phyloP scores from a whole-genome alignment of 257 asterid genomes.

The Cordia subcordata region DNA sequence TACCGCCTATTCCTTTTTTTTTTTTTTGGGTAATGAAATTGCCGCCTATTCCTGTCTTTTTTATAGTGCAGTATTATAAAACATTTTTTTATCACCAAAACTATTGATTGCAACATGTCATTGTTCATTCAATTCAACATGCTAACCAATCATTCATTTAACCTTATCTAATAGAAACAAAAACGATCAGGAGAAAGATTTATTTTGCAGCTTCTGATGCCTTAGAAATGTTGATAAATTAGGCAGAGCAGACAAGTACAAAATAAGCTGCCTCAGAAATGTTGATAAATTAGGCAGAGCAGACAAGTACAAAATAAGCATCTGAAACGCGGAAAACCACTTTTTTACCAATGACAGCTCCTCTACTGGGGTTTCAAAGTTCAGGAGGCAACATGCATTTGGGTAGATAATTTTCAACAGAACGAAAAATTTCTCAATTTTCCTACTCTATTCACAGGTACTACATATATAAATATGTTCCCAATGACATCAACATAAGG shows the following conservation, averaged over 20 bases:
- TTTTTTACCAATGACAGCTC: background rate
- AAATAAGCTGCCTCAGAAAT: background rate
- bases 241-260: background rate
- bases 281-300: background rate
- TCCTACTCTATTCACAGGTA: slow-evolving; percentile 24
- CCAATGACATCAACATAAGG: slow-evolving; percentile 6
- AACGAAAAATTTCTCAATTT: slow-evolving; percentile 23
- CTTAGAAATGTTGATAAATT: background rate
- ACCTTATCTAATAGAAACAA: too few relatives aligned
- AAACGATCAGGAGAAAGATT: background rate
- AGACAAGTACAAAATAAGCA: background rate
- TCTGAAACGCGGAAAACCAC: background rate
- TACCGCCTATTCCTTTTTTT: too few relatives aligned
- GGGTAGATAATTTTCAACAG: slow-evolving; percentile 10
- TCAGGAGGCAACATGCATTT: slow-evolving; percentile 23
- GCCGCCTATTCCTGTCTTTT: too few relatives aligned
- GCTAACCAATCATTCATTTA: background rate
- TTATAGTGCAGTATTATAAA: too few relatives aligned
- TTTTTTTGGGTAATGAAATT: too few relatives aligned
- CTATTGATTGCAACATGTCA: too few relatives aligned
- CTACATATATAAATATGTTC: slow-evolving; percentile 9
- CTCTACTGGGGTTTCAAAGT: slow-evolving; percentile 6
- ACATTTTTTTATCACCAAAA: too few relatives aligned
- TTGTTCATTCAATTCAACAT: too few relatives aligned
- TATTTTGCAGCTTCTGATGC: background rate